These are phyloP conservation scores for Heterobasidion parviporum DNA, from an alignment of 1,284 basidiomycete species.

Conservation along the genomic window DNA sequence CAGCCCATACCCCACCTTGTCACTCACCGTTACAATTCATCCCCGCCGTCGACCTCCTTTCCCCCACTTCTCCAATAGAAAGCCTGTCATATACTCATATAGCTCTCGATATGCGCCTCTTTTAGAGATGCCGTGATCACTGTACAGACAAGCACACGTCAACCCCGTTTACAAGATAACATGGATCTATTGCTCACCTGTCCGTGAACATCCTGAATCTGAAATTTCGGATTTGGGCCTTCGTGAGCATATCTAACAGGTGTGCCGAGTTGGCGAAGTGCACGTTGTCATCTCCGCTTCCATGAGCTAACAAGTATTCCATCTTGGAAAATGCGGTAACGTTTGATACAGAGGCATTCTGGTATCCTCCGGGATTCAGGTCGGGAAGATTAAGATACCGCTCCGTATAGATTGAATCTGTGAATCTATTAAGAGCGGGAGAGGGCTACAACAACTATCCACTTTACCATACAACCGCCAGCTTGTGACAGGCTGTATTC, in stretches of 20 bases:
- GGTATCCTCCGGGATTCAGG: conserved; percentile 77
- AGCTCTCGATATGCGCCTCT: conserved; percentile 80
- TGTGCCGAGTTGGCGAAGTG: conserved; percentile 90
- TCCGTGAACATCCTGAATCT: conserved; percentile 96
- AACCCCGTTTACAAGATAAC: neutral
- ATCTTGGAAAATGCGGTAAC: conserved; percentile 77
- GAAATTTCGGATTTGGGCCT: conserved; percentile 67
- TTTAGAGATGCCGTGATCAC: conserved; percentile 69
- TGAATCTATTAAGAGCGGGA: neutral
- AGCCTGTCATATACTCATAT: conserved; percentile 80
- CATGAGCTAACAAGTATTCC: conserved; percentile 84
- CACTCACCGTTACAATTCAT: conserved; percentile 23
- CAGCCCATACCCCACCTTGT: too few species aligned
- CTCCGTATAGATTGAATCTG: conserved; percentile 89
- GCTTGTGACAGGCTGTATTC: conserved; percentile 67
- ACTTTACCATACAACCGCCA: conserved; percentile 77
- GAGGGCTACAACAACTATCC: conserved; percentile 12
- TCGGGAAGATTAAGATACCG: conserved; percentile 90
- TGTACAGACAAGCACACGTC: conserved; percentile 22
- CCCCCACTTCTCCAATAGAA: conserved; percentile 88
- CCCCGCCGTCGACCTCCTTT: conserved; percentile 61
- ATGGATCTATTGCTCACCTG: conserved; percentile 42
- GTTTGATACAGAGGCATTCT: conserved; percentile 77
- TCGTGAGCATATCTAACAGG: conserved; percentile 87
- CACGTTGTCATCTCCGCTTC: conserved; percentile 91